Evolutionary conservation across 768 basidiomycete genomes (phyloP), one percentile per base, ranked within the genome.

Genomic region (Mycena olivaceomarginata): DNA sequence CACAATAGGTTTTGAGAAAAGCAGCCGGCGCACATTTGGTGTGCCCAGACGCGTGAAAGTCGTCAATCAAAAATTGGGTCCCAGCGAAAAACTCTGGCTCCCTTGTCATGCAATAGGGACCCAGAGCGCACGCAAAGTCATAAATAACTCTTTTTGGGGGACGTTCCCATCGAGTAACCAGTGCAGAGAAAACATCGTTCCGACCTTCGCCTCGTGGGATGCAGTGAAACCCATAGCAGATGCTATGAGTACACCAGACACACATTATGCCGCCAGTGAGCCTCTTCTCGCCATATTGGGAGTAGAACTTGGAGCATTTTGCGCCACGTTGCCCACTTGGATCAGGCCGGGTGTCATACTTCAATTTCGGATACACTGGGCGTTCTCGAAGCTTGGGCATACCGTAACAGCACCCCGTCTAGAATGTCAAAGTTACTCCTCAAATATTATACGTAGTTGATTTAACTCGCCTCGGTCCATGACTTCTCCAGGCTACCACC

Each of bases 171-270:
- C 78, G 78, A 1, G 86, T 88, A 16, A 86, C 77, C 2, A 88
- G 78, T 1, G 88, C 86, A 3, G 84, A 86, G 71, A 88, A 88
- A 0, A 87, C 85, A 77, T 88, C 85, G 71, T 88, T 87, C 1
- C 84, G 59, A 5, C 87, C 86, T 75, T 88, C 87, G 1, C 80
- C 83, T 13, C 76, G 60, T 0, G 86, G 87, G 25, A 87, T 88
- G 72, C 82, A 83, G 41, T 86, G 84, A 67, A 86, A 87, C 1
- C 86, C 84, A 76, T 85, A 85, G 59, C 82, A 80, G 3, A 85
- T 80, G 66, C 81, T 82, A 74, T 86, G 85, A 0, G 84, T 84
- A 63, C 84, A 86, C 82, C 81, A 82, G 0, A 56, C 79, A 13
- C 45, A 65, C 80, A 82, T 81, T 6, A 82, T 79, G 6, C 82